A percentile compares a stretch with the other conserved stretches of the same genome.
phyloP scores from a whole-genome alignment of 441 rosid species.

The Breynia disticha region DNA sequence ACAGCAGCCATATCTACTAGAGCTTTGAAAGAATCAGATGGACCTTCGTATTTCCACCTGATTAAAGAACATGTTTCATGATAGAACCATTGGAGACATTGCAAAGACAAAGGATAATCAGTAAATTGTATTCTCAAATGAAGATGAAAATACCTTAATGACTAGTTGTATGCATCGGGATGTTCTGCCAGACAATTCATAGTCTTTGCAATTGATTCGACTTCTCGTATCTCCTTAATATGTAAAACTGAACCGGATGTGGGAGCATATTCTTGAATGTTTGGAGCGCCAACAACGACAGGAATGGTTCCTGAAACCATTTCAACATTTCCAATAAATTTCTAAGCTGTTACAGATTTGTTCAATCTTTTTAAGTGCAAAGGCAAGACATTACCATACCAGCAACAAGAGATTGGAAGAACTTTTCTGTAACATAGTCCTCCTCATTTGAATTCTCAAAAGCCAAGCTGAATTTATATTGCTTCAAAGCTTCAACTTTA shows the following conservation, averaged over 20 bases:
- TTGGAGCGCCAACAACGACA: slow-evolving; percentile 87
- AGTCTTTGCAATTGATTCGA: slow-evolving; percentile 46
- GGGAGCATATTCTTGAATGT: slow-evolving; percentile 83
- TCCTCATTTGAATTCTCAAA: slow-evolving; percentile 96
- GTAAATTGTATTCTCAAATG: neutral
- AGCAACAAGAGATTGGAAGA: slow-evolving; percentile 88
- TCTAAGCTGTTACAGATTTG: neutral
- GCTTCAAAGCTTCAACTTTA: slow-evolving; percentile 74
- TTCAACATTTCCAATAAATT: neutral
- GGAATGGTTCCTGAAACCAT: slow-evolving; percentile 63
- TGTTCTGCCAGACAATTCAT: slow-evolving; percentile 64
- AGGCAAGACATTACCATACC: slow-evolving; percentile 31
- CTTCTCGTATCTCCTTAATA: slow-evolving; percentile 51
- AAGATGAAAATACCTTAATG: slow-evolving; percentile 38
- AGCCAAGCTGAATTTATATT: slow-evolving; percentile 84
- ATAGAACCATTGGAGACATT: slow-evolving; percentile 9
- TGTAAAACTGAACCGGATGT: slow-evolving; percentile 51
- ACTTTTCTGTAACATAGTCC: slow-evolving; percentile 91
- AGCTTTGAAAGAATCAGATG: slow-evolving; percentile 83
- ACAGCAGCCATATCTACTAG: slow-evolving; percentile 91
- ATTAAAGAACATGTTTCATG: slow-evolving; percentile 12
- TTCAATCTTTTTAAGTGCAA: neutral
- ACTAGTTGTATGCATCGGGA: slow-evolving; percentile 58
- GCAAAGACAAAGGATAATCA: neutral
- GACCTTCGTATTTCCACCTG: slow-evolving; percentile 91